Evolutionary conservation across 2,329 filamentous ascomycete genomes (phyloP).

Genomic region (Penicillium frequentans): DNA sequence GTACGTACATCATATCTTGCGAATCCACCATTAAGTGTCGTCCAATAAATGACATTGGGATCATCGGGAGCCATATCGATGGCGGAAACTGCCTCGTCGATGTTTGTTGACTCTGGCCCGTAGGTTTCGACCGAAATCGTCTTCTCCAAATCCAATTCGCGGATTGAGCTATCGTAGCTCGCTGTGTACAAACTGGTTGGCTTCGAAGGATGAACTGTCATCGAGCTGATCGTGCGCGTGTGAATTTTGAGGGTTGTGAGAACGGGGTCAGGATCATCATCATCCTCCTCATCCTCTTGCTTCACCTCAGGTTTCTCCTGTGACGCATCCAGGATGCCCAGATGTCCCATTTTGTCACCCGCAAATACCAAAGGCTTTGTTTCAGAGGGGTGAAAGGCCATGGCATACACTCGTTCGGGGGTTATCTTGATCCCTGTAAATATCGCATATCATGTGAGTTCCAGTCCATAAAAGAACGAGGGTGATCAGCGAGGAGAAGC

Average conservation of each 20-base stretch:
- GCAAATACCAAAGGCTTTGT: conserved; percentile 89
- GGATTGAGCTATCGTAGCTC: conserved; percentile 90
- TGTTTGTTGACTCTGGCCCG: conserved; percentile 66
- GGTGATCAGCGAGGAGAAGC: conserved; percentile 18
- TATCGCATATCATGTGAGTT: conserved; percentile 1
- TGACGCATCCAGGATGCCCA: conserved; percentile 82
- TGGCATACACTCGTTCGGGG: conserved; percentile 80
- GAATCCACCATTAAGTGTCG: conserved; percentile 77
- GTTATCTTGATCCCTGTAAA: conserved; percentile 80
- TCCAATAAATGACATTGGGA: conserved; percentile 77
- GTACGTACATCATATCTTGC: conserved; percentile 78
- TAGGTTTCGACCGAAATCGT: conserved; percentile 79
- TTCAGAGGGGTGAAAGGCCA: conserved; percentile 83
- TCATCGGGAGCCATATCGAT: conserved; percentile 74
- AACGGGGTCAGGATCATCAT: conserved; percentile 67
- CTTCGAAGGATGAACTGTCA: conserved; percentile 74
- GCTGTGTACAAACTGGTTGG: conserved; percentile 75
- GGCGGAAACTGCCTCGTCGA: conserved; percentile 78
- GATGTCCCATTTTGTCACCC: conserved; percentile 87
- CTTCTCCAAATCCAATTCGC: conserved; percentile 79
- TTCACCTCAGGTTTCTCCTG: conserved; percentile 44
- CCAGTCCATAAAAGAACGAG: neutral
- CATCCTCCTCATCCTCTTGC: conserved; percentile 62
- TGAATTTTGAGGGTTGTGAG: conserved; percentile 91
- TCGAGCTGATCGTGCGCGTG: conserved; percentile 80